Base-by-base conservation (phyloP, 306 rosid genomes). In the Fragaria vesca region DNA sequence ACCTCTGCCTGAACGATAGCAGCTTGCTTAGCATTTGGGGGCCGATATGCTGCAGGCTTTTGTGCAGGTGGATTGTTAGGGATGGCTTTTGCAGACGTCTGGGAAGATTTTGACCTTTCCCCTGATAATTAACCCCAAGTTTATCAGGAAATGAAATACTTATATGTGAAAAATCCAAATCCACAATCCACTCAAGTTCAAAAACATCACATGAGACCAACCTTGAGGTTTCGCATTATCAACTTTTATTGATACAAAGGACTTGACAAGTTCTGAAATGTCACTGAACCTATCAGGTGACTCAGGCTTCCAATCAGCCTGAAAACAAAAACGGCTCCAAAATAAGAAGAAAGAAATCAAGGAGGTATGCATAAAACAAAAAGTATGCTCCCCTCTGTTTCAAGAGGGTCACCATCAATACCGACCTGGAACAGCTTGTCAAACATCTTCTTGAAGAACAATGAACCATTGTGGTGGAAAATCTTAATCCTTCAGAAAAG, bases 241-340 rank as follows among this genome's bases (percentile, higher is more conserved):
- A 17, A 94, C 82, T 78, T 79, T 90, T 55, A 86, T 78, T 26
- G 81, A 81, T 78, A 82, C 89, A 46, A 90, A 80, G 62, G 92
- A 89, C 88, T 90, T 85, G 38, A 90, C 76, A 74, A 92, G 80
- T 69, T 88, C 92, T 21, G 82, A 65, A 55, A 94, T 81, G 76
- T 94, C 95, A 80, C 91, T 89, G 30, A 87, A 94, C 65, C 77
- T 89, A 57, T 83, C 85, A 4, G 95, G 89, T 21, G 89, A 88
- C 88, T 83, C 97, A 8, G 98, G 97, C 78, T 89, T 94, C 98
- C 98, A 94, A 71, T 94, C 98, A 73, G 77, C 97, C 97, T 94
- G 90, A 61, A 75, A 46, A 73, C 85, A 48, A 71, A 0, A 54
- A 79, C 75, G 57, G 26, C 1, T 38, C 30, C 66, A 26, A 4